These are phyloP conservation scores for Nakaseomyces sp. DNA, from an alignment of 1,139 yeast species.

Conservation along the genomic window DNA sequence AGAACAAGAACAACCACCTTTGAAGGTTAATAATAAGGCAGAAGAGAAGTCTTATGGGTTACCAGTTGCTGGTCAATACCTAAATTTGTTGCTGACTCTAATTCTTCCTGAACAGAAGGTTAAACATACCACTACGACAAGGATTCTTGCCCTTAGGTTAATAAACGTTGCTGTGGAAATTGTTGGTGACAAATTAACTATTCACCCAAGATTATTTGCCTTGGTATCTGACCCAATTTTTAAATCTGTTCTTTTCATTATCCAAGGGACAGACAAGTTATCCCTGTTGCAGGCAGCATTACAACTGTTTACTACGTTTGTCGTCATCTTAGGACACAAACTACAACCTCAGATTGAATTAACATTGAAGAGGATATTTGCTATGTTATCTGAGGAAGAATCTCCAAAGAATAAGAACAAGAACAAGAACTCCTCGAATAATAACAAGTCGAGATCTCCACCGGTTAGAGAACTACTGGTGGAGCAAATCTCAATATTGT, in stretches of 20 bases:
- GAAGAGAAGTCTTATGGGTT: slow-evolving; percentile 31
- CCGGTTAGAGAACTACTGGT: slow-evolving; percentile 69
- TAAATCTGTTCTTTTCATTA: slow-evolving; percentile 71
- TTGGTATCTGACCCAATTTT: slow-evolving; percentile 72
- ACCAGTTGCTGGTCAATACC: slow-evolving; percentile 34
- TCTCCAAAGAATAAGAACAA: slow-evolving; percentile 11
- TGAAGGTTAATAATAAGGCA: too few relatives aligned
- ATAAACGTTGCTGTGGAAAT: slow-evolving; percentile 77
- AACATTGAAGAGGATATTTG: slow-evolving; percentile 50
- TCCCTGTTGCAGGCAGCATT: slow-evolving; percentile 66
- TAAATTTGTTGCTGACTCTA: slow-evolving; percentile 73
- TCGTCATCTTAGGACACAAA: slow-evolving; percentile 48
- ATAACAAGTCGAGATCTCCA: slow-evolving; percentile 31
- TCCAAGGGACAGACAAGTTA: slow-evolving; percentile 60
- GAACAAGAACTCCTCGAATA: slow-evolving; percentile 10
- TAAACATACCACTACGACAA: slow-evolving; percentile 80
- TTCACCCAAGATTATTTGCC: slow-evolving; percentile 57
- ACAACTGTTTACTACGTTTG: slow-evolving; percentile 62
- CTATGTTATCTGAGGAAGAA: slow-evolving; percentile 41
- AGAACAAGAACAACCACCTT: background rate
- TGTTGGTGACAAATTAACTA: slow-evolving; percentile 58
- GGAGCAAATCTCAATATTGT: slow-evolving; percentile 73
- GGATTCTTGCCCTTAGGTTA: slow-evolving; percentile 72
- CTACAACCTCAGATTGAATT: slow-evolving; percentile 63
- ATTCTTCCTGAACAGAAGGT: slow-evolving; percentile 74